Evolutionary conservation across 2,329 filamentous ascomycete species (phyloP).

Genomic region (Cordyceps farinosa): DNA sequence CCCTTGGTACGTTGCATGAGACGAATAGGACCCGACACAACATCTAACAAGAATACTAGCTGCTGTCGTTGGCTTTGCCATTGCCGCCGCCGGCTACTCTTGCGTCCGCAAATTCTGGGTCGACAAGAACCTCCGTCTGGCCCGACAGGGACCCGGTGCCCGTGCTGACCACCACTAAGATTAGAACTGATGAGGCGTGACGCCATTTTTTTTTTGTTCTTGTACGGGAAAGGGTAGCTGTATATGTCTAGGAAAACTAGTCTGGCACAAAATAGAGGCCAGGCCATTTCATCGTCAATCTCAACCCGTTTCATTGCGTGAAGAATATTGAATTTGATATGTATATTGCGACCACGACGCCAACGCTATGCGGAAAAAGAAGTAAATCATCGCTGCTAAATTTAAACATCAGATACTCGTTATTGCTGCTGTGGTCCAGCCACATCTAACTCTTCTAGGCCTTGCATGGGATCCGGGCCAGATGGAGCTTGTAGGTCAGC

Average conservation of each 20-base stretch:
- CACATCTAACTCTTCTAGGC: conserved; percentile 86
- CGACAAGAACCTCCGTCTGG: conserved; percentile 90
- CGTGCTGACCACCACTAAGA: conserved; percentile 38
- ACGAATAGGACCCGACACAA: neutral
- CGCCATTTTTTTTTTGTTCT: conserved; percentile 24
- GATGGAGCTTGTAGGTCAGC: conserved; percentile 58
- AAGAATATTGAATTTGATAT: conserved; percentile 11
- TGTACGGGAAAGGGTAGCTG: conserved; percentile 18
- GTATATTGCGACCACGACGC: conserved; percentile 35
- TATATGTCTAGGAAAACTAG: conserved; percentile 19
- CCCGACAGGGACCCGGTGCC: conserved; percentile 58
- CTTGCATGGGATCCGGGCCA: conserved; percentile 88
- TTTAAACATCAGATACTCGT: conserved; percentile 23
- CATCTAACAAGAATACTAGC: conserved; percentile 45
- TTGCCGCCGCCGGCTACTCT: conserved; percentile 80
- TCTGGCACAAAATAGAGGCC: conserved; percentile 20
- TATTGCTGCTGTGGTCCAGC: conserved; percentile 81
- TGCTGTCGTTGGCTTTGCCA: conserved; percentile 80
- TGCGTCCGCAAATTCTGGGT: conserved; percentile 74
- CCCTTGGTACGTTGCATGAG: conserved; percentile 67
- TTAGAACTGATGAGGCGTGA: conserved; percentile 18
- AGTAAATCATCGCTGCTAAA: neutral
- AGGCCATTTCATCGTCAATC: conserved; percentile 13
- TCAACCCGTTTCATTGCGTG: neutral
- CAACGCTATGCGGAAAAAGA: conserved; percentile 41